Conservation (phyloP, 306 rosid species). For the Cicer cuneatum region DNA sequence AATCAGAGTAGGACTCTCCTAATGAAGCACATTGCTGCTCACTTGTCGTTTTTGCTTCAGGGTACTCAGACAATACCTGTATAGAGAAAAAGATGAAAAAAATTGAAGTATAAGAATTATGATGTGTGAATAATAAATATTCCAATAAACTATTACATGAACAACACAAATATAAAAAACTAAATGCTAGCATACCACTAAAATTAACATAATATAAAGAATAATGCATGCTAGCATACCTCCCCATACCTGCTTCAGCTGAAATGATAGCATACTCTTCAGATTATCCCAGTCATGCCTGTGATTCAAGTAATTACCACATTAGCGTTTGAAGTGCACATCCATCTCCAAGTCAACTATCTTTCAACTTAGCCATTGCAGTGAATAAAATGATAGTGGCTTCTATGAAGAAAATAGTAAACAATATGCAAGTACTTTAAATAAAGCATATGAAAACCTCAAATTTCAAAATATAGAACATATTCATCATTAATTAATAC, state of each 20-base stretch:
- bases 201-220: slow-evolving; percentile 26
- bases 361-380: slow-evolving; percentile 3
- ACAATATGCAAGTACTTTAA: not conserved
- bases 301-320: slow-evolving; percentile 41
- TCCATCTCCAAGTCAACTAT: slow-evolving; percentile 31
- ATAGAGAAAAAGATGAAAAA: slow-evolving; percentile 29
- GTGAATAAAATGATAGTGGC: slow-evolving; percentile 15
- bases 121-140: slow-evolving; percentile 24
- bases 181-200: slow-evolving; percentile 56
- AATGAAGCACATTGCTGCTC: slow-evolving; percentile 76
- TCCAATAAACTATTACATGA: slow-evolving; percentile 3
- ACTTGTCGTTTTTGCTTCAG: slow-evolving; percentile 65
- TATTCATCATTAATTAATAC: not conserved
- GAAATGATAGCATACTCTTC: slow-evolving; percentile 82
- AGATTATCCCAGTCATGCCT: slow-evolving; percentile 94
- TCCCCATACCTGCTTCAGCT: slow-evolving; percentile 99
- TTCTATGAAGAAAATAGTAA: not conserved
- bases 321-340: slow-evolving; percentile 31
- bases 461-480: not conserved
- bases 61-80: slow-evolving; percentile 81
- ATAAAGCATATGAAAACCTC: not conserved
- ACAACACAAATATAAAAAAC: slow-evolving; percentile 32
- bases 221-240: slow-evolving; percentile 68
- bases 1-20: slow-evolving; percentile 70
- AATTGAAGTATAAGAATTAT: not conserved